Evolutionary conservation across 2,329 filamentous ascomycete genomes (phyloP).

Genomic region (Aphanoascus verrucosus): DNA sequence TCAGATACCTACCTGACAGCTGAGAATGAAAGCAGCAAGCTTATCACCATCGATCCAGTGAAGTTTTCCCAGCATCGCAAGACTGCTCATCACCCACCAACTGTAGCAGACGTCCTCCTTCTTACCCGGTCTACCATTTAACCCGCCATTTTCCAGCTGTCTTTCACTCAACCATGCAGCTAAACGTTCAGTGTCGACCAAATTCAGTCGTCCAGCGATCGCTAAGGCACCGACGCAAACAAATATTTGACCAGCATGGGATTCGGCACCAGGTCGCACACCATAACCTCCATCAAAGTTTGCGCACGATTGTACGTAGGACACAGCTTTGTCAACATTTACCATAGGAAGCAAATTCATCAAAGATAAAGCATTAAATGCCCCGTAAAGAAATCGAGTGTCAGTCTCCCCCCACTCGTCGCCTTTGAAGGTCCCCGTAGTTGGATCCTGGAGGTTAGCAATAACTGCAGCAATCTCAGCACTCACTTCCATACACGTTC

Average conservation of each 20-base stretch:
- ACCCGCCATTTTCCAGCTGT: constrained; percentile 72
- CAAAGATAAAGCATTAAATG: constrained; percentile 79
- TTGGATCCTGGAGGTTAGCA: constrained; percentile 64
- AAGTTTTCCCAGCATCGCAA: constrained; percentile 75
- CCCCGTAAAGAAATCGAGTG: constrained; percentile 85
- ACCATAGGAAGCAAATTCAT: constrained; percentile 62
- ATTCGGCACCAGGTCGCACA: constrained; percentile 78
- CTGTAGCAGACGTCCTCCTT: constrained; percentile 95
- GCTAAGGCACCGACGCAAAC: constrained; percentile 81
- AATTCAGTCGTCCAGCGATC: constrained; percentile 70
- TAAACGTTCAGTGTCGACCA: constrained; percentile 71
- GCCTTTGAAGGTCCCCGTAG: constrained; percentile 79
- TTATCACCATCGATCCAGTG: constrained; percentile 88
- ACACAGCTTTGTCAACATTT: constrained; percentile 68
- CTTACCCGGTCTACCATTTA: constrained; percentile 94
- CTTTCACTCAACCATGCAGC: constrained; percentile 88
- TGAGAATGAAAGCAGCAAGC: constrained; percentile 70
- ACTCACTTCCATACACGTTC: neutral
- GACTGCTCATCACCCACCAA: constrained; percentile 93
- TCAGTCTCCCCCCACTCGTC: constrained; percentile 97
- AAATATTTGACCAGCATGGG: constrained; percentile 90
- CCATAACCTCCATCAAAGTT: constrained; percentile 96
- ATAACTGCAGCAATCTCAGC: constrained; percentile 48
- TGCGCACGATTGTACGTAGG: constrained; percentile 67
- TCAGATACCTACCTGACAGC: constrained; percentile 53